Conservation (phyloP, 768 basidiomycete species). For the Russula olivacea region DNA sequence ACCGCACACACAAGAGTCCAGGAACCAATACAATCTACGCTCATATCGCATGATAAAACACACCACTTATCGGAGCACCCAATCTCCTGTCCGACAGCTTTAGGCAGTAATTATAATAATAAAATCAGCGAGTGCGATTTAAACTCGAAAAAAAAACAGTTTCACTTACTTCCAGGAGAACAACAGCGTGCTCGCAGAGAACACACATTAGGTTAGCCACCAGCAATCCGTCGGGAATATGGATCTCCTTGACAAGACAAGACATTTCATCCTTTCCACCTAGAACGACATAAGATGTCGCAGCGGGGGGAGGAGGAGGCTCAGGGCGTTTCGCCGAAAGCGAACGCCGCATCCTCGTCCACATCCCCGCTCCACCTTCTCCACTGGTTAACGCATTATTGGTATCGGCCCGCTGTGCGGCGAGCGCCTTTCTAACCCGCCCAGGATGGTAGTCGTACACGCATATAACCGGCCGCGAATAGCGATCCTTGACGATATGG, state of each 20-base stretch:
- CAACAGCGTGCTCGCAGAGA: conserved; percentile 4
- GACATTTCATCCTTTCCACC: neutral
- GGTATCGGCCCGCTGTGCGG: neutral
- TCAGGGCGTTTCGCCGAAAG: neutral
- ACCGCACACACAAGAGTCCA: neutral
- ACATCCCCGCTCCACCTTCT: neutral
- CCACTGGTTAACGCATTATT: neutral
- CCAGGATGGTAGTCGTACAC: conserved; percentile 7
- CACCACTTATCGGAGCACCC: neutral
- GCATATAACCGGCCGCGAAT: conserved; percentile 1
- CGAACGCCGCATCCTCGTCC: neutral
- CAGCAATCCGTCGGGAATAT: neutral
- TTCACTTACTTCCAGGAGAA: conserved; percentile 2
- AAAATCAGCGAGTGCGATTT: neutral
- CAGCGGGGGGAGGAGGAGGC: neutral
- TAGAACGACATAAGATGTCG: neutral
- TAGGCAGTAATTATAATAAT: neutral
- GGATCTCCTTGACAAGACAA: conserved; percentile 8
- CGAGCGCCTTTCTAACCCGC: neutral
- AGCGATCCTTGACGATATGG: neutral
- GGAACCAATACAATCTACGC: neutral
- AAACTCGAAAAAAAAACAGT: too few relatives aligned
- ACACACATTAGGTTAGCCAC: neutral
- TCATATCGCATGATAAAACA: conserved; percentile 8
- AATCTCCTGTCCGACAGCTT: neutral